Percentiles rank a stretch among this genome's conserved stretches.
Evolutionary conservation across 2,329 filamentous ascomycete species (phyloP).

Genomic region (Hymenoscyphus salicellus): DNA sequence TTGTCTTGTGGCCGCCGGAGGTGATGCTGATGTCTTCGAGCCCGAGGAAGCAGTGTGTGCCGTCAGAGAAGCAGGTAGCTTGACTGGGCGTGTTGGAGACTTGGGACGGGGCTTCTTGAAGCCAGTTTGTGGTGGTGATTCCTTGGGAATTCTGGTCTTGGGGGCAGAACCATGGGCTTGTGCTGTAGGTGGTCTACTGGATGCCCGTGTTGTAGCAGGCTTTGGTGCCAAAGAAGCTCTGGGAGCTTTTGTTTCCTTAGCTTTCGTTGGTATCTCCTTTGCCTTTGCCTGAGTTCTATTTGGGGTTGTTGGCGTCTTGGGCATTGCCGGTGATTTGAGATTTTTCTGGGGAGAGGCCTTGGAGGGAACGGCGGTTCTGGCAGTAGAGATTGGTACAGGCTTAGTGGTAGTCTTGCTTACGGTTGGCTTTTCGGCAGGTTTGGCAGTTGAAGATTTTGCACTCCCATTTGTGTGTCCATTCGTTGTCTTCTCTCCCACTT

Average conservation of each 20-base stretch:
- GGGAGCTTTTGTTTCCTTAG: conserved; percentile 12
- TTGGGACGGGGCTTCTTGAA: conserved; percentile 60
- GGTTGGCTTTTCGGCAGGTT: conserved; percentile 17
- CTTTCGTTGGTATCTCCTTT: conserved; percentile 11
- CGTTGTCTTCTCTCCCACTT: conserved; percentile 12
- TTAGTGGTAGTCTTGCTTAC: conserved; percentile 18
- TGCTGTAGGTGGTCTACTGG: conserved; percentile 25
- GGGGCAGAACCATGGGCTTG: conserved; percentile 21
- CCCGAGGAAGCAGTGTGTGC: conserved; percentile 69
- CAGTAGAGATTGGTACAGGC: conserved; percentile 29
- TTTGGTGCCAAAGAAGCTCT: conserved; percentile 22
- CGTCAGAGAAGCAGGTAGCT: conserved; percentile 63
- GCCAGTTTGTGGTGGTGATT: conserved; percentile 33
- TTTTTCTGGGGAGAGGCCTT: conserved; percentile 34
- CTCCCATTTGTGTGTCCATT: conserved; percentile 15
- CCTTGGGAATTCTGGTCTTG: conserved; percentile 27
- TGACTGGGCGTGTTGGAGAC: conserved; percentile 67
- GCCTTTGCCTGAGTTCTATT: conserved; percentile 8
- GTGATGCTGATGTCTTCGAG: conserved; percentile 53
- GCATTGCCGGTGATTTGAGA: conserved; percentile 33
- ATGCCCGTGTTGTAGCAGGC: conserved; percentile 20
- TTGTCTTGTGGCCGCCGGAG: conserved; percentile 36
- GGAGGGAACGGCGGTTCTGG: conserved; percentile 23
- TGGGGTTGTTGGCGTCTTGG: conserved; percentile 42
- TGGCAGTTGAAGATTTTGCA: conserved; percentile 12